Evolutionary conservation across 768 basidiomycete genomes (phyloP), one percentile per base, ranked within the genome.

Genomic region (Cantharellus cinnabarinus): DNA sequence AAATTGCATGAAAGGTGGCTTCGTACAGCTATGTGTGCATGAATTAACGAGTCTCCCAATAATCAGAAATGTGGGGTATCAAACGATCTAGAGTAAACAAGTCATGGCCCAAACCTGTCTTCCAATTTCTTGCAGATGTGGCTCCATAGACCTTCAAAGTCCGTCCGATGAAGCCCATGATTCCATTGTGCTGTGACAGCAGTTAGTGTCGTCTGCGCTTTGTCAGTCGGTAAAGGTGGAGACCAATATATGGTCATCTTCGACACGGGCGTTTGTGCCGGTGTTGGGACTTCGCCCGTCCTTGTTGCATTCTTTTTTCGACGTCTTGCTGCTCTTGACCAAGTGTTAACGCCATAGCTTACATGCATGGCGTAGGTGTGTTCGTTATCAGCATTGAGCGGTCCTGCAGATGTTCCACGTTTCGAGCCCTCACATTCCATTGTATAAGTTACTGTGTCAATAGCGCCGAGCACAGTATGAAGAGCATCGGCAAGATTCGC

Each of bases 291-390:
- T 15, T 20, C 41, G 57, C 35, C 34, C 7, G 40, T 29, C 44
- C 20, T 38, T 56, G 15, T 55, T 50, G 56, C 38, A 59, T 64
- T 66, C 62, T 73, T 73, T 64, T 74, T 75, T 64, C 81, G 70
- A 15, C 64, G 50, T 50, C 83, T 73, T 2, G 80, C 84, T 4
- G 75, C 73, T 5, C 85, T 75, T 0, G 84, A 81, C 86, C 85
- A 87, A 1, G 79, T 79, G 60, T 82, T 71, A n/a, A 67, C 63
- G 3, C 62, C 52, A 7, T 69, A 71, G 4, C 42, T 61, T 14
- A 74, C 68, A 48, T 48, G 44, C 44, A 29, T 29, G 10, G 10
- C 10, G 52, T 14, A 37, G 52, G 35, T 37, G 52, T 37, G 52
- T 10, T 54, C 52, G 7, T 1, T 10, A 37, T 54, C 52, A 7